These are phyloP conservation scores for Decorospora gaudefroyi DNA, from an alignment of 2,329 filamentous ascomycete genomes.

Conservation along the genomic window DNA sequence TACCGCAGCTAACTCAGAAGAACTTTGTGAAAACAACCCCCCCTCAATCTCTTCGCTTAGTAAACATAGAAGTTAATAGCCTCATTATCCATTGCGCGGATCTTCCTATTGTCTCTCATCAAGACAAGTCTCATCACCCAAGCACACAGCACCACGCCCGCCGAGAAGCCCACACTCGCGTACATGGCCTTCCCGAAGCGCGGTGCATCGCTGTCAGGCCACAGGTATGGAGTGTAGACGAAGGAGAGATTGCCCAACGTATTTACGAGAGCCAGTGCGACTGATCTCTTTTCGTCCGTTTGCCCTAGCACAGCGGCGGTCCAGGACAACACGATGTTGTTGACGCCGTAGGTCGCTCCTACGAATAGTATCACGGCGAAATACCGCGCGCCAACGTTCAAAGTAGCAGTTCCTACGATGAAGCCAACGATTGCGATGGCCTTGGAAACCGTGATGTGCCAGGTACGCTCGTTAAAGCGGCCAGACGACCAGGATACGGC, in stretches of 20 bases:
- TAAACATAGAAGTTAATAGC: constrained; percentile 26
- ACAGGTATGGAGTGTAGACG: constrained; percentile 43
- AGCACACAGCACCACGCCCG: constrained; percentile 18
- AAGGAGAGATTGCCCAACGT: constrained; percentile 47
- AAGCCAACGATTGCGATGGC: constrained; percentile 38
- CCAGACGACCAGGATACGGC: constrained; percentile 33
- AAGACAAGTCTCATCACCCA: constrained; percentile 21
- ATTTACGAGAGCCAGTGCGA: constrained; percentile 49
- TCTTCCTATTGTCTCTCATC: constrained; percentile 25
- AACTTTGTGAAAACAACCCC: neutral
- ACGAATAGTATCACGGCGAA: constrained; percentile 43
- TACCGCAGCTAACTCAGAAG: constrained; percentile 26
- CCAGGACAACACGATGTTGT: constrained; percentile 48
- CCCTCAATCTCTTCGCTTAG: constrained; percentile 1
- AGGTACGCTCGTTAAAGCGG: constrained; percentile 38
- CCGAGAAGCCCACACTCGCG: constrained; percentile 26
- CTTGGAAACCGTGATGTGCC: constrained; percentile 40
- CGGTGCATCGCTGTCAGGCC: constrained; percentile 28
- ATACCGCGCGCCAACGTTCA: constrained; percentile 40
- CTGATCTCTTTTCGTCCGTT: constrained; percentile 51
- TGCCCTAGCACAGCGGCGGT: constrained; percentile 46
- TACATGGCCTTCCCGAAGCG: constrained; percentile 25
- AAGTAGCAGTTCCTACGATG: constrained; percentile 31
- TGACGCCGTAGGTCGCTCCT: constrained; percentile 37
- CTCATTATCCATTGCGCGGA: constrained; percentile 16